Evolutionary conservation across 768 basidiomycete genomes (phyloP), one percentile per base, ranked within the genome.

Genomic region (Amyloporia xantha): DNA sequence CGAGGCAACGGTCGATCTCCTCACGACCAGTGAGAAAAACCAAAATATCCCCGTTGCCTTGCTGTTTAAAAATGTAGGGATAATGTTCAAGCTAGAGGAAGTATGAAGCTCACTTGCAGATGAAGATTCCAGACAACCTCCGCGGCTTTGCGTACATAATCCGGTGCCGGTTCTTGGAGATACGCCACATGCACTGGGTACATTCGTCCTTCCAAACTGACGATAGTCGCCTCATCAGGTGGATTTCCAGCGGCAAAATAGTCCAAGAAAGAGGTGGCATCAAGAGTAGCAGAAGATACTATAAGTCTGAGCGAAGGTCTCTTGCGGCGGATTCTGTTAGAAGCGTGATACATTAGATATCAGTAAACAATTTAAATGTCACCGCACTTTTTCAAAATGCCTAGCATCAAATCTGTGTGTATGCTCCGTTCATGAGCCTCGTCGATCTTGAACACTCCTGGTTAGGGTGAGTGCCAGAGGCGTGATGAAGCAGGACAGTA

Each of bases 401-500:
- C 95, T 1, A 99, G 73, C 1, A 99, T 69, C 9, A 99, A 69
- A 64, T 99, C 96, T 1, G 94, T 97, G 64, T 97, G 95, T n/a
- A 91, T 74, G 59, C 91, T 91, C 27, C 96, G 75, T 62, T 99
- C 96, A 63, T 99, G 96, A 0, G 92, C 96, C 71, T 98, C 96
- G 58, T 99, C 96, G 41, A 99, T 84, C 93, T 95, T 56, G 27
- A 10, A 27, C 9, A 12, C 27, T 55, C 46, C 37, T 25, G 6
- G 52, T 59, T 24, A 60, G 59, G 54, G 58, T 57, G 51, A 59
- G 56, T 41, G 19, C 19, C 20, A 36, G 45, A 50, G 53, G 41
- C n/a, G 35, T 33, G 20, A 26, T 1, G 15, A 49, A 33, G 15
- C 17, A 49, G n/a, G 27, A 49, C 21, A 15, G 3, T 50, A 64